Conservation (phyloP, 192 early-diverging fungal genomes). For the Spinellus fusiger region DNA sequence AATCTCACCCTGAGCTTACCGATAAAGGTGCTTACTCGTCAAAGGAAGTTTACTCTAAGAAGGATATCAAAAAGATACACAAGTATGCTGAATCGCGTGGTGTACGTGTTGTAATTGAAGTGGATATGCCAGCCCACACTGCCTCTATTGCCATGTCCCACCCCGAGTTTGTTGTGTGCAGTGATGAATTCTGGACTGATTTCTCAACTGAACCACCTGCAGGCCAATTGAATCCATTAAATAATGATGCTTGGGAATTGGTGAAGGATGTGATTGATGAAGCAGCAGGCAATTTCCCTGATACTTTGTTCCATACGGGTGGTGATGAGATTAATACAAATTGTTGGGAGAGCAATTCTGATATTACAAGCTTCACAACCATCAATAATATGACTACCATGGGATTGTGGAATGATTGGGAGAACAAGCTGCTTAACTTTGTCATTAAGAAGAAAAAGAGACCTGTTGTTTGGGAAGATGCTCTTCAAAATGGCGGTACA, state of each 20-base stretch:
- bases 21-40: conserved; percentile 55
- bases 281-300: conserved; percentile 54
- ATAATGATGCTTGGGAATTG: conserved; percentile 49
- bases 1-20: conserved; percentile 54
- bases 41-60: conserved; percentile 57
- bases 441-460: conserved; percentile 25
- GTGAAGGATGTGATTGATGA: conserved; percentile 56
- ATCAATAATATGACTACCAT: conserved; percentile 8
- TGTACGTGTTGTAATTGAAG: conserved; percentile 81
- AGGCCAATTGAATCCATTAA: conserved; percentile 70
- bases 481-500: conserved; percentile 32
- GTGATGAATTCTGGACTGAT: conserved; percentile 52
- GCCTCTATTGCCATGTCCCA: conserved; percentile 32
- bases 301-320: conserved; percentile 70
- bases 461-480: conserved; percentile 75
- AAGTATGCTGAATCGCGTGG: conserved; percentile 63
- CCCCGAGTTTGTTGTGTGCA: conserved; percentile 53
- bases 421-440: conserved; percentile 8
- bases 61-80: conserved; percentile 58
- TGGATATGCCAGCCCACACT: conserved; percentile 76
- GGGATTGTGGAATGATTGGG: conserved; percentile 7
- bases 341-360: conserved; percentile 44
- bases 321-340: conserved; percentile 63
- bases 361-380: conserved; percentile 21
- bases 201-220: conserved; percentile 72